Evolutionary conservation across 345 rosid species (phyloP), one percentile per base, ranked within the genome.

Genomic region (Euclidium syriacum): DNA sequence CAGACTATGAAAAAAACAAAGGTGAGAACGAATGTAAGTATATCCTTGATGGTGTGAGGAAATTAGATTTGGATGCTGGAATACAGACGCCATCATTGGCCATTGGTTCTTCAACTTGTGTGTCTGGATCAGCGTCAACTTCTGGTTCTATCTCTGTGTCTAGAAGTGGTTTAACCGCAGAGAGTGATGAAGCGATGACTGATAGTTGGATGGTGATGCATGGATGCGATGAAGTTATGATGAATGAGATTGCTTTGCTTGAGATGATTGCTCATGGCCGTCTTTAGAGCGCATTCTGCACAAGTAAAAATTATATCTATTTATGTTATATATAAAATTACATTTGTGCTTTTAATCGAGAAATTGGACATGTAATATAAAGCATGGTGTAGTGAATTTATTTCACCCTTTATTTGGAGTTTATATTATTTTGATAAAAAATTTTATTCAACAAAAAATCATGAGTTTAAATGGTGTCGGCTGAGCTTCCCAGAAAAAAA

Each of bases 181-280:
- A 71, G 40, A 2, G 24, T 49, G 60, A 71, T 64, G 75, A 71
- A 36, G 17, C 64, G 0, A 57, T 71, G 64, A 50, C 65, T 2
- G 75, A 71, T 57, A 71, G 61, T 0, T 71, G 65, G 70, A 71
- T 71, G 75, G 25, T 71, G 27, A 71, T 71, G 75, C 60, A 71
- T 64, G 70, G 75, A 0, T 71, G 75, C 11, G 75, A 71, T 64
- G 70, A 71, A 57, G 38, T 71, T 41, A 64, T 63, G 33, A 24
- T 56, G 75, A 71, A 41, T 3, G 75, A 71, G 34, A 71, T 71
- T 33, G 75, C 75, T 49, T 34, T 64, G 47, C 17, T 71, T 5
- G 65, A 71, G 39, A 49, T 64, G 65, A 56, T 71, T 33, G 18
- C 48, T 41, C 60, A 50, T 48, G 70, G 75, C 1, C 59, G 40